Evolutionary conservation across 768 basidiomycete genomes (phyloP), one percentile per base, ranked within the genome.

Genomic region (Coprinellus micaceus): DNA sequence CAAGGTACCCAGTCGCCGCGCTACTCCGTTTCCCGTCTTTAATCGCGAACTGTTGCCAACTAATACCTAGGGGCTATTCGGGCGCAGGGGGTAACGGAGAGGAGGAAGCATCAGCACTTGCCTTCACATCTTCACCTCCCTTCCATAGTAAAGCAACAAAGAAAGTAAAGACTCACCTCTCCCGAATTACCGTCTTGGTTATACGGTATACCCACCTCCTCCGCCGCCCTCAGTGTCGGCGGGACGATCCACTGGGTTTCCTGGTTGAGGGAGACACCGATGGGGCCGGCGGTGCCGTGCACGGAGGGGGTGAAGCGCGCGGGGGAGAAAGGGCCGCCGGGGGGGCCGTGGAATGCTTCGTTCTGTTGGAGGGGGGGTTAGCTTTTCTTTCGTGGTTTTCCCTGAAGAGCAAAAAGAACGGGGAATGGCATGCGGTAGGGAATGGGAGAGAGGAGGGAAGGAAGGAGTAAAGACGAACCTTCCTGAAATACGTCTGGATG

Each of bases 311-410:
- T 43, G 26, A 69, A 59, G 57, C 67, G 33, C 6, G 40, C 13
- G 40, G 40, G 40, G 40, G 5, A 5, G n/a, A 19, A 43, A 9
- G 13, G 40, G n/a, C 40, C 15, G n/a, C 15, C 15, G 40, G 40
- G 15, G 51, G 49, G 47, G 54, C 53, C 24, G 43, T 63, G 65
- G 64, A 58, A 64, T 29, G 53, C 57, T 46, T 62, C 57, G 46
- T 49, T 48, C 61, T 68, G n/a, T 52, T 30, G 74, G 75, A 69
- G 29, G 76, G 46, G 2, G n/a, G 77, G 76, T 4, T 76, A 50
- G 0, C 67, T 69, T n/a, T n/a, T n/a, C n/a, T n/a, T n/a, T n/a
- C n/a, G n/a, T n/a, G n/a, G n/a, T n/a, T n/a, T n/a, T n/a, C n/a
- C n/a, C n/a, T n/a, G n/a, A n/a, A n/a, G n/a, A n/a, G n/a, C n/a